Percentiles rank a stretch among this genome's conserved stretches.
These are phyloP conservation scores for Russula abietina DNA, from an alignment of 768 basidiomycete genomes.

Conservation along the genomic window DNA sequence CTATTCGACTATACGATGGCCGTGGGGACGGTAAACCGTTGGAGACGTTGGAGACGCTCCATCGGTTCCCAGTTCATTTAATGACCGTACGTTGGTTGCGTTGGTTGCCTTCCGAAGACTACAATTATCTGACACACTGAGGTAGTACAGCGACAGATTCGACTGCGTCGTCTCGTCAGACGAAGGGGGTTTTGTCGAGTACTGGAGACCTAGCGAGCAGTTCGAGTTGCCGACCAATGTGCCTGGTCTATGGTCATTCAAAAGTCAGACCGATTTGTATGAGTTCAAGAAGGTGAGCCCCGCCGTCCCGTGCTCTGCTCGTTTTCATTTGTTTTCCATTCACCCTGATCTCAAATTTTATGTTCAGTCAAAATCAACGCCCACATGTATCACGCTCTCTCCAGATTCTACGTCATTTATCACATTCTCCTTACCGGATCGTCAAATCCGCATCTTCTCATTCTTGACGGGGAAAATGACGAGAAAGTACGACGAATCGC, in stretches of 20 bases:
- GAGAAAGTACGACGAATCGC: constrained; percentile 92
- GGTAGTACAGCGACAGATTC: constrained; percentile 83
- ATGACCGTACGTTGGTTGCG: constrained; percentile 50
- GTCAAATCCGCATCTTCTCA: constrained; percentile 89
- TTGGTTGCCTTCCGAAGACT: background rate
- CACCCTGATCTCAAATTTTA: background rate
- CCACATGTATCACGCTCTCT: constrained; percentile 87
- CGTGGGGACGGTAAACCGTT: constrained; percentile 78
- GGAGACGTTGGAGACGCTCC: constrained; percentile 68
- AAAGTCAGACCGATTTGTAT: constrained; percentile 88
- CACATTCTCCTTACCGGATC: constrained; percentile 89
- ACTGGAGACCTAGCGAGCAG: constrained; percentile 89
- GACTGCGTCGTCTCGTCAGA: constrained; percentile 93
- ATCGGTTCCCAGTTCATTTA: constrained; percentile 84
- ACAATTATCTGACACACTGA: background rate
- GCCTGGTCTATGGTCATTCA: constrained; percentile 80
- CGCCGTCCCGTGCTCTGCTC: background rate
- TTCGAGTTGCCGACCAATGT: constrained; percentile 78
- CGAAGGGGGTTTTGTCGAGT: constrained; percentile 91
- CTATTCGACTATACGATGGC: constrained; percentile 87
- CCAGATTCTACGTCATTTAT: constrained; percentile 86
- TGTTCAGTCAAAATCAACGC: constrained; percentile 77
- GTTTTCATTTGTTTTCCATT: background rate
- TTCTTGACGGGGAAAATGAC: constrained; percentile 85
- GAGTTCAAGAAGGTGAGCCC: constrained; percentile 89